Base-by-base conservation (phyloP, 108 stramenopile species). In the Asterionellopsis glacialis region DNA sequence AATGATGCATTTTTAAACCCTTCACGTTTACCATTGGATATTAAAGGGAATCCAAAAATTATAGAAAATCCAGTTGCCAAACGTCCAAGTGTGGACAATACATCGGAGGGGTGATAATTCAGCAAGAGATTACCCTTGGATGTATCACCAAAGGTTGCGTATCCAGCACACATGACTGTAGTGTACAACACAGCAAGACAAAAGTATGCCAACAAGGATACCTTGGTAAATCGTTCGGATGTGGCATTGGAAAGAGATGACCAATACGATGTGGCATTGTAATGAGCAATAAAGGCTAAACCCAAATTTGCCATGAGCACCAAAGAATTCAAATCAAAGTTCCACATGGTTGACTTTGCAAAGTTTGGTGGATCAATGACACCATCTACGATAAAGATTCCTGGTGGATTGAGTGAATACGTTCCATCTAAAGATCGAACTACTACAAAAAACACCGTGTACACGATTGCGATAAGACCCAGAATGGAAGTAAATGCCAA, bases 41-140 rank as follows among this genome's bases (percentile, higher is more conserved):
- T 75, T 54, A 83, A 56, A 2, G 82, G 82, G 49, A 83, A 83
- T 25, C 82, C 82, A 63, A 83, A 83, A 19, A 83, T 65, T 51
- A 83, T 79, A 18, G 62, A 64, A 49, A 77, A 63, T 16, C 78
- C 75, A n/a, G 82, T 83, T 9, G 82, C 75, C 41, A 83, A 42
- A 12, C 77, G 61, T 25, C 67, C 82, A 12, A 83, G 42, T 27
- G 73, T 76, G 14, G 75, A 60, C 19, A 83, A 67, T 11, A 79
- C 45, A 57, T 83, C 82, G 14, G 47, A 40, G 0, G 77, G 74
- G 60, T 77, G 78, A 57, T 83, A 83, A 62, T 83, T 83, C 41
- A 83, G 51, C 24, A 83, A 51, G n/a, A 83, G 63, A 52, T 83
- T 83, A 15, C 78, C 78, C 9, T 61, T 40, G 50, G 75, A 79